phyloP scores from a whole-genome alignment of 805 yeast genomes.

The Millerozyma miso region DNA sequence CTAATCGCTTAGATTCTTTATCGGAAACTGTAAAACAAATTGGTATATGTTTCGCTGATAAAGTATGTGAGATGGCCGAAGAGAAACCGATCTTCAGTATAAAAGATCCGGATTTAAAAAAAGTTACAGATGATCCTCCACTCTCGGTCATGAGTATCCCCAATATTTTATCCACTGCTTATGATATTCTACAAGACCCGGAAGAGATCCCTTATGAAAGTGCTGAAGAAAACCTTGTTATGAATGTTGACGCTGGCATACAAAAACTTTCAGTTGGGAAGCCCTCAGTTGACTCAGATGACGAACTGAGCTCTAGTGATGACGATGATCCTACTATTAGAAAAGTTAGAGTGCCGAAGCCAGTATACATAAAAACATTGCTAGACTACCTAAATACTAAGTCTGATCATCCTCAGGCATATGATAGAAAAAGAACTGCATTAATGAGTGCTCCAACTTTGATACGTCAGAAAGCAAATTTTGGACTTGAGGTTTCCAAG shows the following conservation, averaged over 20 bases:
- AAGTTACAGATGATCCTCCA: background rate
- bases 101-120: slow-evolving; percentile 27
- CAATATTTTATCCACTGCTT: slow-evolving; percentile 10
- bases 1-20: slow-evolving; percentile 50
- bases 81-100: slow-evolving; percentile 30
- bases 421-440: slow-evolving; percentile 47
- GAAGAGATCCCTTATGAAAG: slow-evolving; percentile 3
- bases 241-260: background rate
- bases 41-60: slow-evolving; percentile 58
- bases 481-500: slow-evolving; percentile 58
- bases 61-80: slow-evolving; percentile 30
- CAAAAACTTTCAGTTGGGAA: background rate
- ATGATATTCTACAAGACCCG: slow-evolving; percentile 16
- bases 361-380: slow-evolving; percentile 72
- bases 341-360: slow-evolving; percentile 37
- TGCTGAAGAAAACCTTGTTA: slow-evolving; percentile 16
- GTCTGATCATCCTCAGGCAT: slow-evolving; percentile 42
- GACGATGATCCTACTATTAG: slow-evolving; percentile 47
- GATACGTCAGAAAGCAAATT: slow-evolving; percentile 57
- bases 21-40: slow-evolving; percentile 42
- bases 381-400: slow-evolving; percentile 50
- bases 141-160: background rate
- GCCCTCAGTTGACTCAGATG: slow-evolving; percentile 11
- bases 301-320: slow-evolving; percentile 37
- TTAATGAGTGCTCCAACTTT: slow-evolving; percentile 53